Base-by-base conservation (phyloP, 805 yeast species). In the Ogataea henricii region DNA sequence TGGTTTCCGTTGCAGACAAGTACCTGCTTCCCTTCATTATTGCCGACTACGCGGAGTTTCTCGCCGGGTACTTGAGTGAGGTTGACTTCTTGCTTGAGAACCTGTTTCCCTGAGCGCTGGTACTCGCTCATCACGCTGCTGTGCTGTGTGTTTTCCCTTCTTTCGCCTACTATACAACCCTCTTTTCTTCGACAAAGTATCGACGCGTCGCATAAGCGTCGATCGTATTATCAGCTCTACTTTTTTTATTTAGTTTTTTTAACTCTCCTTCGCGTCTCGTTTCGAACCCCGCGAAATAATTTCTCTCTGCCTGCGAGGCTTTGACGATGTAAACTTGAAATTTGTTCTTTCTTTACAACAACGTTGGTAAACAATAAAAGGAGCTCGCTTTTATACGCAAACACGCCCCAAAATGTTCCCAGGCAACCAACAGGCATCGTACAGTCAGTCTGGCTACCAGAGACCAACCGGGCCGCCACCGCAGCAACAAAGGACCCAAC, bases 391-490 rank as follows among this genome's bases (percentile, higher is more conserved):
- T 27, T 27, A 6, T 4, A 4, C 9, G 12, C 9, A 32, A 32
- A 32, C 35, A 5, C 18, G 26, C 8, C 14, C 6, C n/a, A 22
- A 40, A 29, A 53, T 55, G 58, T 55, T 38, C 36, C 57, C 61
- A 40, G 59, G 58, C 17, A 54, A 52, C 39, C 50, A 53, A 12
- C 46, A 49, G n/a, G 45, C 52, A 22, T 38, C 43, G 2, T 51
- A 55, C 38, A 33, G 18, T 22, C 47, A 46, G 17, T 41, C 53
- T 16, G 48, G 51, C n/a, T 53, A 56, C 33, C 54, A 57, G 32
- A 48, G 55, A 40, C 63, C 62, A 9, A n/a, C 48, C 18, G 53
- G 53, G n/a, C 10, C 57, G 23, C 57, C 63, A 20, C 49, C 52
- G 17, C 18, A 27, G 30, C 30, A 14, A 14, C 34, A 30, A 30